Evolutionary conservation across 768 basidiomycete species (phyloP), one percentile per base, ranked within the genome.

Genomic region (Gloeopeniophorella convolvens): DNA sequence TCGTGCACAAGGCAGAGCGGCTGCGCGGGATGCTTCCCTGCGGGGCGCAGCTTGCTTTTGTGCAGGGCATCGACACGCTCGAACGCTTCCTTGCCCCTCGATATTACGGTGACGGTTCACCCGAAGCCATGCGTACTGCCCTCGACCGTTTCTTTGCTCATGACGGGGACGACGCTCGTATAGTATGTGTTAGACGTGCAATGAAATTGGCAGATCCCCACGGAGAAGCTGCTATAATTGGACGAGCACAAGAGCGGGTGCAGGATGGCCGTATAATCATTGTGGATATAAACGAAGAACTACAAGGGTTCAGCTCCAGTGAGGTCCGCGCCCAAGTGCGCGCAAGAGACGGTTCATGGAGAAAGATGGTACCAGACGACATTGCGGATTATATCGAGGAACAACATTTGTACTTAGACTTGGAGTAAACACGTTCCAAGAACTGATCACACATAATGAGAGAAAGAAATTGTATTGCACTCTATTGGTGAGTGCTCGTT

Each of bases 31-130:
- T 76, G 60, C 71, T 89, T 33, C 65, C 59, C 36, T 56, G 59
- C 12, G 68, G 72, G 53, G 63, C 73, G 3, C 72, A 76, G 51
- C 66, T 93, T 16, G 76, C 78, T 1, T 92, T 91, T 63, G 68
- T 91, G 23, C 69, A 90, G 50, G 93, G 94, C 5, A 76, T 79
- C 37, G 94, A 96, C 62, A 97, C 94, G 2, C 74, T 97, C 39
- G 77, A 81, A 48, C 82, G 93, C 6, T 74, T 95, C 50, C 78
- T 93, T 45, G 74, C 81, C 1, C 78, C 83, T 0, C 77, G 77
- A 18, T 95, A 90, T 64, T 96, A 95, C 53, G 35, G 47, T 1
- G 52, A 54, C 12, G 62, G 70, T 42, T 69, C 71, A 11, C 65
- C 65, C 45, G 62, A 66, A 7, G 70, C 66, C 7, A 91, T 93